Conservation (phyloP, 495 filamentous ascomycete genomes). For the Aspergillus ellipticus region DNA sequence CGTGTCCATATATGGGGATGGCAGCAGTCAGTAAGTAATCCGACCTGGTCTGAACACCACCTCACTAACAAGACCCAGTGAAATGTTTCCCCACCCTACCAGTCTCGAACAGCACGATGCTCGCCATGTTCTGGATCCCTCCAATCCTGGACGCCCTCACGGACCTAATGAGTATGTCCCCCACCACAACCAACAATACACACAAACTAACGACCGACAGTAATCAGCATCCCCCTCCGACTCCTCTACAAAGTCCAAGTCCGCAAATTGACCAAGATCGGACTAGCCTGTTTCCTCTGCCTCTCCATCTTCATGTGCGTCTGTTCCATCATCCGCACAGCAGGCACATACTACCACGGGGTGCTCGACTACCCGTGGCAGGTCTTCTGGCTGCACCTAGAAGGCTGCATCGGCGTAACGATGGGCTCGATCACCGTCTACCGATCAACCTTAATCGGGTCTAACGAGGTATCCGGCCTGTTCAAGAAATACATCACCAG, state of each 20-base stretch:
- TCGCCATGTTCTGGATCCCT: not conserved
- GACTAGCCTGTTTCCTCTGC: not conserved
- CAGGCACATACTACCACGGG: not conserved
- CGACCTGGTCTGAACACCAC: no score
- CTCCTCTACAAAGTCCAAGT: not conserved
- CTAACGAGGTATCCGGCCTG: not conserved
- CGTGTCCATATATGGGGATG: not conserved
- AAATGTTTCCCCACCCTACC: not conserved
- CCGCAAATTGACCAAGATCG: not conserved
- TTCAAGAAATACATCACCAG: not conserved
- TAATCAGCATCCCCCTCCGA: not conserved
- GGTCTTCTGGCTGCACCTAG: not conserved
- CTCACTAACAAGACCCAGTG: not conserved
- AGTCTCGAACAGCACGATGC: not conserved
- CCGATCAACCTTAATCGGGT: not conserved
- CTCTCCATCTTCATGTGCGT: not conserved
- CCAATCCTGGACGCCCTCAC: not conserved
- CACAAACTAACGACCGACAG: not conserved
- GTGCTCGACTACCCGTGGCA: not conserved
- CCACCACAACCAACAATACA: not conserved
- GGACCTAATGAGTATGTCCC: not conserved
- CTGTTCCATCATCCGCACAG: slow-evolving; percentile 4
- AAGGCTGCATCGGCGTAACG: not conserved
- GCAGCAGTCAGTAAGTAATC: not conserved
- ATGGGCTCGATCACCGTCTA: not conserved